These are phyloP conservation scores for Carex sylvatica DNA, from an alignment of 202 grass and related monocot genomes.

Conservation along the genomic window DNA sequence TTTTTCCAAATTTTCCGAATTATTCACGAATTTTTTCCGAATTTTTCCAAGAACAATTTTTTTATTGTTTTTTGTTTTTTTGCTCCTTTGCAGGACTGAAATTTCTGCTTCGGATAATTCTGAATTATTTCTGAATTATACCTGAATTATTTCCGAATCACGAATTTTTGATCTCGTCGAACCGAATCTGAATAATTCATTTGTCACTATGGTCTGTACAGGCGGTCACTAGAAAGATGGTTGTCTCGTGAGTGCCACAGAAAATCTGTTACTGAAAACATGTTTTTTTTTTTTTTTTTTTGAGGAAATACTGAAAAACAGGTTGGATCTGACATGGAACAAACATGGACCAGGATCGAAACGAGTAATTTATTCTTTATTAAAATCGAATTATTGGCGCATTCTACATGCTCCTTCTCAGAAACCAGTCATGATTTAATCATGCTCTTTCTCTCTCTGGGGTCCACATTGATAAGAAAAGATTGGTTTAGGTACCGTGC, in stretches of 20 bases:
- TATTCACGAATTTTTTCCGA: too few relatives aligned
- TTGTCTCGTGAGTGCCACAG: not conserved
- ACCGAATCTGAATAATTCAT: too few relatives aligned
- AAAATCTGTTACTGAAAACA: not conserved
- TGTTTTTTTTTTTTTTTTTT: too few relatives aligned
- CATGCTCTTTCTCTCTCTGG: not conserved
- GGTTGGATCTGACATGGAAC: slow-evolving; percentile 20
- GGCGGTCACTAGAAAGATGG: not conserved
- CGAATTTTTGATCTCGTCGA: too few relatives aligned
- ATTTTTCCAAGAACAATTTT: too few relatives aligned
- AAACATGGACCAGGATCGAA: not conserved
- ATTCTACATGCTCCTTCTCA: not conserved
- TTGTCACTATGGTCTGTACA: too few relatives aligned
- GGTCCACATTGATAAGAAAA: not conserved
- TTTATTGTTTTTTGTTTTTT: too few relatives aligned
- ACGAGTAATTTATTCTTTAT: slow-evolving; percentile 2
- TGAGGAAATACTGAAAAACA: not conserved
- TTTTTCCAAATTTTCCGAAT: too few relatives aligned
- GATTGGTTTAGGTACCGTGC: not conserved
- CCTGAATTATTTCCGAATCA: too few relatives aligned
- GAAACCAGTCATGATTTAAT: slow-evolving; percentile 3
- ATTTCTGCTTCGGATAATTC: too few relatives aligned
- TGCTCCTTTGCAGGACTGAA: too few relatives aligned
- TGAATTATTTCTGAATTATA: too few relatives aligned
- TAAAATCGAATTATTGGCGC: not conserved